Evolutionary conservation across 208 protist species (phyloP).

Genomic region (Leishmania amazonensis): DNA sequence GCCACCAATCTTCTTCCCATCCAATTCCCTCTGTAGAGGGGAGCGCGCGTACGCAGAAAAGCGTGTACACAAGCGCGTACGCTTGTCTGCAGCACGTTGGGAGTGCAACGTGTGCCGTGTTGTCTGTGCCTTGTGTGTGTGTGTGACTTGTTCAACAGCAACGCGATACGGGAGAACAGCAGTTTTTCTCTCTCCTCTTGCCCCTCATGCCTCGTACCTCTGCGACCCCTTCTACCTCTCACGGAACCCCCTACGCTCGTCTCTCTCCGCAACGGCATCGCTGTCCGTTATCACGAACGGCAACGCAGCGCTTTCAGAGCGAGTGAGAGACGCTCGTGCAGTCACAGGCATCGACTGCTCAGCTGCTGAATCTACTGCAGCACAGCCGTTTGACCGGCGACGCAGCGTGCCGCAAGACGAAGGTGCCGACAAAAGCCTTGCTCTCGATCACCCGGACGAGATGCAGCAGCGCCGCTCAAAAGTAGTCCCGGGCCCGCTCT

Average conservation of each 20-base stretch:
- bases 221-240: not conserved
- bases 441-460: not conserved
- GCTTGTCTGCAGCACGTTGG: no score
- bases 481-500: constrained; percentile 20
- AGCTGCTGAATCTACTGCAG: not conserved
- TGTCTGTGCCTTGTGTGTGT: not conserved
- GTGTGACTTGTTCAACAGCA: not conserved
- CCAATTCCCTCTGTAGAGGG: not conserved
- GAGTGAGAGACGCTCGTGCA: not conserved
- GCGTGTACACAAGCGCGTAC: not conserved
- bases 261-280: not conserved
- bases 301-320: not conserved
- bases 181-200: not conserved
- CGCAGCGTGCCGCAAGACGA: not conserved
- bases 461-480: constrained; percentile 36
- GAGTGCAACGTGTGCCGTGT: no score
- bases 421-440: not conserved
- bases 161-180: not conserved
- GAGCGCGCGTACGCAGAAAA: not conserved
- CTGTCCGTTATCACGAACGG: not conserved
- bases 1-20: not conserved
- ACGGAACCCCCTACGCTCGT: no score
- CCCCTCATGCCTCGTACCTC: not conserved
- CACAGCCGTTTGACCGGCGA: not conserved
- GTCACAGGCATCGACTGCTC: not conserved